Base-by-base conservation (phyloP, 2,329 filamentous ascomycete species). In the Trichoderma sp. region DNA sequence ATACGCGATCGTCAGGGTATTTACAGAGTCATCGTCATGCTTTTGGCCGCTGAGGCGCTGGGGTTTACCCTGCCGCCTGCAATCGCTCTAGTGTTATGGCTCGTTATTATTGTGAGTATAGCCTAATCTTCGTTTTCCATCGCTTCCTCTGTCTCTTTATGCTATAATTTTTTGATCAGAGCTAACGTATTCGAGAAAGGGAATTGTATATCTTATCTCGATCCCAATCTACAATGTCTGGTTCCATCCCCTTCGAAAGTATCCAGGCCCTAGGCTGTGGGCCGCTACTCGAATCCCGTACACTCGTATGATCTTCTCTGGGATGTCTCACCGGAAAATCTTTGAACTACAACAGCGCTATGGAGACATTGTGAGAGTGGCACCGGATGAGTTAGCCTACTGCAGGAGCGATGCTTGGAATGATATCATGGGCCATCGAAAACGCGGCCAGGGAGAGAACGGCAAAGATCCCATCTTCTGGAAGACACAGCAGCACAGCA, bases 401-500 rank as follows among this genome's bases (percentile, higher is more conserved):
- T 55, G 28, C 5, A 18, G 59, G 16, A 54, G 63, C 3, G n/a
- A 55, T 11, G 69, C 71, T 11, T 71, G 69, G 67, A 69, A 71
- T 11, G 72, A 74, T 1, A 66, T 74, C 14, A 66, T 70, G 59
- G 70, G 71, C n/a, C 71, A 72, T 59, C 68, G 69, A 39, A 72
- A 73, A 59, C 58, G 37, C 5, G 70, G 68, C 18, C 68, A 69
- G 59, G 34, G 34, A 18, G 68, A 71, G 46, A 60, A 68, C n/a
- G 61, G 52, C 30, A 73, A 73, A 56, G 66, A 68, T 21, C 58
- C 59, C 34, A 32, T 43, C 24, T 65, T 59, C 28, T 55, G 55
- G 16, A 39, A 26, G 26, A 8, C 66, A 5, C 21, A 55, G 5
- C 21, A 24, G n/a, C 55, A 71, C 5, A 71, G 66, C 28, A 67